These are phyloP conservation scores for Paratinospora sagittata DNA, from an alignment of 164 flowering plant genomes.

Conservation along the genomic window DNA sequence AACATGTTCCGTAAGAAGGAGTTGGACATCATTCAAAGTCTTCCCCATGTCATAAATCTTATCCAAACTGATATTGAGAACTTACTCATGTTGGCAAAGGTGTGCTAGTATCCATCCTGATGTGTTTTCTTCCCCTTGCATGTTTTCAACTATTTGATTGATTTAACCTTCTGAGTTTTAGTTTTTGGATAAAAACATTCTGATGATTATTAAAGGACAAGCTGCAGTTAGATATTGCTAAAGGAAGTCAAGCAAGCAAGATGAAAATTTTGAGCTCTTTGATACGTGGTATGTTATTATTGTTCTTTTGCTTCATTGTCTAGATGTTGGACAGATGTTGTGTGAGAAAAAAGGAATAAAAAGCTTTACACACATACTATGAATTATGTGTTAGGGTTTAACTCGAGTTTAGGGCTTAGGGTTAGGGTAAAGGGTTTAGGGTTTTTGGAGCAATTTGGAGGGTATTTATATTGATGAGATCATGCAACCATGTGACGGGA, in stretches of 20 bases:
- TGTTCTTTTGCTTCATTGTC: background rate
- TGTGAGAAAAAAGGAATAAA: background rate
- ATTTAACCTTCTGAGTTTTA: background rate
- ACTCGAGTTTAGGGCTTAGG: too few relatives aligned
- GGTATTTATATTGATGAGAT: too few relatives aligned
- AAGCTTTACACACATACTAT: background rate
- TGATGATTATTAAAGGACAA: conserved; percentile 14
- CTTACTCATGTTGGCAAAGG: conserved; percentile 21
- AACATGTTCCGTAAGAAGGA: conserved; percentile 24
- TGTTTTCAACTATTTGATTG: background rate
- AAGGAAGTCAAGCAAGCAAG: conserved; percentile 22
- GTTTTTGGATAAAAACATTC: background rate
- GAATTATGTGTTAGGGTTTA: too few relatives aligned
- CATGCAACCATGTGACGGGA: too few relatives aligned
- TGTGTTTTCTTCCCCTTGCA: background rate
- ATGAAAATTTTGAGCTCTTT: conserved; percentile 24
- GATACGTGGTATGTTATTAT: conserved; percentile 16
- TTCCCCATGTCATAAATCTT: conserved; percentile 28
- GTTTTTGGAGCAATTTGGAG: too few relatives aligned
- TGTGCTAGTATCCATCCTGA: conserved; percentile 8
- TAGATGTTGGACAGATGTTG: background rate
- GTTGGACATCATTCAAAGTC: conserved; percentile 24
- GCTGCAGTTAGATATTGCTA: conserved; percentile 18
- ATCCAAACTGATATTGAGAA: conserved; percentile 23
- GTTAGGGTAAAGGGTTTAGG: too few relatives aligned